Evolutionary conservation across 1,284 basidiomycete species (phyloP).

Genomic region (Apiotrichum gracile): DNA sequence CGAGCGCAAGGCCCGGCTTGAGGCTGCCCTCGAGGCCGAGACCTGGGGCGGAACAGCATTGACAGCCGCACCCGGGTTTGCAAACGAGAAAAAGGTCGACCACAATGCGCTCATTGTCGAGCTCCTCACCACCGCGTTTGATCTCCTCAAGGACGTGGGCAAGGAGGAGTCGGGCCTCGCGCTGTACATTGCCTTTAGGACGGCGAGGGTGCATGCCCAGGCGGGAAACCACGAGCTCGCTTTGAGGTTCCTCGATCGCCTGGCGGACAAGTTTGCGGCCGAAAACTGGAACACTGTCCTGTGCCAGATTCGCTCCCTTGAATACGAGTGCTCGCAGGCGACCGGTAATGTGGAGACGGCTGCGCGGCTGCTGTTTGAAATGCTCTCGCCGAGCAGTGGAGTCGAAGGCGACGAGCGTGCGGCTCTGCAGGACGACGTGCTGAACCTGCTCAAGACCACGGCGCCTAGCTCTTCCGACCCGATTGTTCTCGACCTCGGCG

Average conservation of each 20-base stretch:
- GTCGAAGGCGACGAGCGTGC: slow-evolving; percentile 30
- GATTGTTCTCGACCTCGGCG: slow-evolving; percentile 58
- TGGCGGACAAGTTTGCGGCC: slow-evolving; percentile 71
- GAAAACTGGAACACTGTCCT: slow-evolving; percentile 72
- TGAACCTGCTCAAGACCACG: slow-evolving; percentile 66
- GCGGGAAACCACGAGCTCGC: slow-evolving; percentile 69
- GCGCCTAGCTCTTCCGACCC: slow-evolving; percentile 56
- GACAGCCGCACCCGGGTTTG: slow-evolving; percentile 51
- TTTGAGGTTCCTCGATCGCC: slow-evolving; percentile 79
- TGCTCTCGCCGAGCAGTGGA: slow-evolving; percentile 63
- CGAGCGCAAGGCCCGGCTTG: slow-evolving; percentile 61
- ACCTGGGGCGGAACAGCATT: slow-evolving; percentile 19
- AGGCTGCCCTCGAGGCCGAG: slow-evolving; percentile 58
- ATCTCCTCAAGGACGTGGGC: slow-evolving; percentile 68
- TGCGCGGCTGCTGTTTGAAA: slow-evolving; percentile 67
- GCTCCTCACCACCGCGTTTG: slow-evolving; percentile 84
- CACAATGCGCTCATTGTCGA: slow-evolving; percentile 75
- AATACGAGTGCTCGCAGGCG: slow-evolving; percentile 71
- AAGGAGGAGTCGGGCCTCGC: slow-evolving; percentile 60
- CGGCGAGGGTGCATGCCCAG: slow-evolving; percentile 66
- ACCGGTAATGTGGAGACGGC: slow-evolving; percentile 69
- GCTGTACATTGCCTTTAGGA: slow-evolving; percentile 75
- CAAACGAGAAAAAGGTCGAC: slow-evolving; percentile 83
- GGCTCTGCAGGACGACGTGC: slow-evolving; percentile 56
- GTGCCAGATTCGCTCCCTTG: slow-evolving; percentile 62